Base-by-base conservation (phyloP, 2,329 filamentous ascomycete genomes). In the Colletotrichum chrysophilum region DNA sequence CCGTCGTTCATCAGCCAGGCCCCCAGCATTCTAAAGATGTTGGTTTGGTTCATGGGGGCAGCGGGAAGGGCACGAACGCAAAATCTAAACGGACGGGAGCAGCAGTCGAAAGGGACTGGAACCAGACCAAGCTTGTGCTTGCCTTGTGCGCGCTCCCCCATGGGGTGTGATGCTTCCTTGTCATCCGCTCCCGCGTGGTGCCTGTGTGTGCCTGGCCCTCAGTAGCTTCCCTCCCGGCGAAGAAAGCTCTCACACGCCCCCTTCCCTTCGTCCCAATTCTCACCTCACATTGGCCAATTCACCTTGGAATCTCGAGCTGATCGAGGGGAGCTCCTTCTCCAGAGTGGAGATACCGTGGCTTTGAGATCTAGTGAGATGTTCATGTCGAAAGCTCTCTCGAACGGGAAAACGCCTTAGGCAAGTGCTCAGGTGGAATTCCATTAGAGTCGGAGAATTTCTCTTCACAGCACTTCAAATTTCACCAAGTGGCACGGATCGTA, bases 221-320 rank as follows among this genome's bases (percentile, higher is more conserved):
- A 70, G 61, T 62, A 62, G 66, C 66, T 69, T 7, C n/a, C 43
- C 10, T 43, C 64, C 43, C 24, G 12, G 26, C 30, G 52, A 62
- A 38, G 61, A 38, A 70, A 70, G 56, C 67, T 70, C 52, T 21
- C 52, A 43, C 52, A 69, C 32, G 62, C n/a, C 32, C 43, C 52
- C 65, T 30, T 26, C 21, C 36, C 68, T 32, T 70, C 72, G 36
- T 66, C 48, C 34, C 74, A 76, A 66, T 68, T 69, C 70, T 76
- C 64, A 74, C 26, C 58, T 74, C 70, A 52, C 70, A 76, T 76
- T 76, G 74, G 74, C 74, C 74, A 76, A 69, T 76, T 76, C 70
- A 26, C 16, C 34, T 71, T 48, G 67, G 55, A 4, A 56, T 34
- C 24, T 65, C 32, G 38, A 75, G 69, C 56, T 48, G 52, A 18